Evolutionary conservation across 495 filamentous ascomycete genomes (phyloP), one percentile per base, ranked within the genome.

Genomic region (Ascobolus immersus): DNA sequence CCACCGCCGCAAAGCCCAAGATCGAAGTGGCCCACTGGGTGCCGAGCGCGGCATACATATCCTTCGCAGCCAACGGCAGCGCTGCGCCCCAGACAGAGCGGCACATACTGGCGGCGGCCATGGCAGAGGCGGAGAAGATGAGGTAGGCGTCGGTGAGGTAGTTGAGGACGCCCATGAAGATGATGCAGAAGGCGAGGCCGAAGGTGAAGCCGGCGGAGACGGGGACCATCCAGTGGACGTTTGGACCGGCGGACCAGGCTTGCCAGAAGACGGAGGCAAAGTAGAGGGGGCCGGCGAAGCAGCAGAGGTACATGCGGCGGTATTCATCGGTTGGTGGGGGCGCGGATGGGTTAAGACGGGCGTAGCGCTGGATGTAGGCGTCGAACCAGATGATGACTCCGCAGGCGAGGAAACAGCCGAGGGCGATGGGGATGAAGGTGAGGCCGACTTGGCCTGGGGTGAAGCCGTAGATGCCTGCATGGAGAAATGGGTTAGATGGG

Each of bases 131-230:
- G 1, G 76, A 70, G 47, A 68, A 78, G 33, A 72, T 64, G 33
- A 65, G 63, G 50, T 82, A 80, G 7, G 73, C 73, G 44, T 82
- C 76, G 8, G 72, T 70, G 27, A 81, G 56, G 38, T 81, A 82
- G 39, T 77, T 82, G 7, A 80, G 51, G 17, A 73, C 60, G 0
- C 69, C 65, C 26, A 70, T 69, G 48, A 77, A 78, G 12, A 69
- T 63, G 12, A 67, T 54, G 6, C 66, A 54, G 47, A 72, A 78
- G 5, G 70, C 75, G 20, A 69, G 55, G 12, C 76, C 76, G 40
- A 78, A 80, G 1, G 69, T 52, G 7, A 78, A 43, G 0, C 71
- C 73, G 0, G 68, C 61, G 2, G 76, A 42, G 14, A 67, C 58
- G 0, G 73, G 73, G 3, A 67, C 63, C n/a, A 65, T 58, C 56